Conservation (phyloP, 2,329 filamentous ascomycete species). For the Penicillium paneum region DNA sequence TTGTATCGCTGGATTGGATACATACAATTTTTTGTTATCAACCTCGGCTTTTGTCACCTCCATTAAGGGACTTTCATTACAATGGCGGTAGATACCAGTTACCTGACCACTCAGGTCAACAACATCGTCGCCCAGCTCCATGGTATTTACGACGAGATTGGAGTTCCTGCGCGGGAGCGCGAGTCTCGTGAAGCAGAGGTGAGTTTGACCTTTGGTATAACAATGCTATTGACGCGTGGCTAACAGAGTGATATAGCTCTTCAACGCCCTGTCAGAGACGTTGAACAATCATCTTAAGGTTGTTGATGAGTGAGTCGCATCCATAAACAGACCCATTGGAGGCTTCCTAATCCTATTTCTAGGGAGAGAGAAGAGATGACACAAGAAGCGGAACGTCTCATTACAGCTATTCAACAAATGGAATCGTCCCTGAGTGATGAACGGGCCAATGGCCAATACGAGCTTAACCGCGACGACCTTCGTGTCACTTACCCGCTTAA, state of each 20-base stretch:
- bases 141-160: conserved; percentile 94
- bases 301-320: conserved; percentile 61
- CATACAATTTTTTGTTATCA: conserved; percentile 15
- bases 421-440: conserved; percentile 80
- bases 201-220: conserved; percentile 31
- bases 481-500: conserved; percentile 79
- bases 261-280: conserved; percentile 85
- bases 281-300: conserved; percentile 83
- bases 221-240: background rate
- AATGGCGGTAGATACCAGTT: conserved; percentile 78
- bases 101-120: conserved; percentile 91
- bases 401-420: conserved; percentile 89
- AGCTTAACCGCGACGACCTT: conserved; percentile 64
- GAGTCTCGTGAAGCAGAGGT: conserved; percentile 88
- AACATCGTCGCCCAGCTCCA: conserved; percentile 91
- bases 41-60: conserved; percentile 3
- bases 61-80: conserved; percentile 11
- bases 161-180: conserved; percentile 88
- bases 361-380: conserved; percentile 85
- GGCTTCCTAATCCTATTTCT: conserved; percentile 11
- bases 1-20: conserved; percentile 14
- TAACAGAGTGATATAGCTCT: conserved; percentile 60
- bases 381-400: conserved; percentile 83
- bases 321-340: conserved; percentile 2
- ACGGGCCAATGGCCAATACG: conserved; percentile 61